Evolutionary conservation across 2,329 filamentous ascomycete genomes (phyloP), one percentile per base, ranked within the genome.

Genomic region (Orbilia quercus): DNA sequence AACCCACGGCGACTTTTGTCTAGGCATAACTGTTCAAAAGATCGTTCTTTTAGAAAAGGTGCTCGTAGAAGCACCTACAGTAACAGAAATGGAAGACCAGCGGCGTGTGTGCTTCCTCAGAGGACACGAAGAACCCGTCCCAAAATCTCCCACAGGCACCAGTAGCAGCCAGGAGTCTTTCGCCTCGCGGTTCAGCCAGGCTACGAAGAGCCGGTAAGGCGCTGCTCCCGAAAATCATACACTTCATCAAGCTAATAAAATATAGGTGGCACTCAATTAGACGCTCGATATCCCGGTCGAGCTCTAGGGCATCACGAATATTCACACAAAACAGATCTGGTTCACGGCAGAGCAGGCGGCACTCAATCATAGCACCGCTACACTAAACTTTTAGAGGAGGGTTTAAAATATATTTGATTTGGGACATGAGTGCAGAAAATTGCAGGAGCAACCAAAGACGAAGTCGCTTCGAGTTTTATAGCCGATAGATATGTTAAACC

Each of bases 1-100:
- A 18, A 54, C 64, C 14, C 53, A 74, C 38, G 70, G 70, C n/a
- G 70, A 74, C 34, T 74, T 74, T 51, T 74, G 63, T n/a, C 51
- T 74, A 25, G 70, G 70, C 23, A 74, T 74, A 45, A 74, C 70
- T 1, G 70, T 74, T 45, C 70, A 74, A 14, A 74, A 74, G 38
- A 74, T 74, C n/a, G 70, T 74, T 31, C 63, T 74, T 18, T 42
- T 74, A 16, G 70, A 74, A 45, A 74, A 69, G 28, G 55, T 69
- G 23, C 23, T 50, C 4, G 70, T 74, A 25, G 70, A 74, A 11
- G 58, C 70, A 14, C 70, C 70, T 7, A 74, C 63, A 16, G 57
- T 74, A 36, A 36, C 55, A 5, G 70, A 74, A 22, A 67, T 74
- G 63, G 70, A 55, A 34, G 55, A 69, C n/a, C 70, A 74, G 63